A percentile compares a stretch with the other conserved stretches of the same genome.
Conservation (phyloP, 2,329 filamentous ascomycete species). For the Dothistroma septosporum region DNA sequence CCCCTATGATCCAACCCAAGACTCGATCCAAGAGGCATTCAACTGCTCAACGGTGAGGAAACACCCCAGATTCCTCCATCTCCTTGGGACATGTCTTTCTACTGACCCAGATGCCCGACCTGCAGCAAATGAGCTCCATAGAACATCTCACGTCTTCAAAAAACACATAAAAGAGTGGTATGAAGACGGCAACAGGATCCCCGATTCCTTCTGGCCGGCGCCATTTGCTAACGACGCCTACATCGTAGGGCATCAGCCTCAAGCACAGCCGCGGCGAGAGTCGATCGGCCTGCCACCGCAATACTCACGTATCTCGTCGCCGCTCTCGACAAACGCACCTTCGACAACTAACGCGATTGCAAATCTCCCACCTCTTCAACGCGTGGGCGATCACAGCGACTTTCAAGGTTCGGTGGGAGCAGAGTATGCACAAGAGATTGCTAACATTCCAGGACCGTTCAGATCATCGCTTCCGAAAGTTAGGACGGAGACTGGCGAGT, state of each 20-base stretch:
- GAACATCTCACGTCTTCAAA: not conserved
- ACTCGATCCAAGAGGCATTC: conserved; percentile 1
- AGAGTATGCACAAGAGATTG: not conserved
- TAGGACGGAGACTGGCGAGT: not conserved
- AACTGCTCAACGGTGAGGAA: not conserved
- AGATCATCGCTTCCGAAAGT: not conserved
- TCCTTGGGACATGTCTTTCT: conserved; percentile 8
- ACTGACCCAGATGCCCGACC: not conserved
- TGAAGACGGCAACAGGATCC: not conserved
- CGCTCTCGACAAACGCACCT: not conserved
- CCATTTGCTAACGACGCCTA: not conserved
- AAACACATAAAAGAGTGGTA: not conserved
- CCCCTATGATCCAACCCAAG: not conserved
- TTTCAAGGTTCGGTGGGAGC: not conserved
- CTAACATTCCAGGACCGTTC: not conserved
- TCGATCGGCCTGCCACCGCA: not conserved
- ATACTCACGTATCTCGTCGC: not conserved
- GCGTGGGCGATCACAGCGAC: not conserved
- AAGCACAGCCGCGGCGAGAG: not conserved
- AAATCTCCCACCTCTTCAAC: not conserved
- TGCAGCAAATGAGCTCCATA: not conserved
- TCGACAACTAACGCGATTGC: not conserved
- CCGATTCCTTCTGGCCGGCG: conserved; percentile 3
- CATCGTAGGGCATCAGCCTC: not conserved
- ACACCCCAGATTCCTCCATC: conserved; percentile 3